Base-by-base conservation (phyloP, 2,329 filamentous ascomycete genomes). In the Fonsecaea pedrosoi region DNA sequence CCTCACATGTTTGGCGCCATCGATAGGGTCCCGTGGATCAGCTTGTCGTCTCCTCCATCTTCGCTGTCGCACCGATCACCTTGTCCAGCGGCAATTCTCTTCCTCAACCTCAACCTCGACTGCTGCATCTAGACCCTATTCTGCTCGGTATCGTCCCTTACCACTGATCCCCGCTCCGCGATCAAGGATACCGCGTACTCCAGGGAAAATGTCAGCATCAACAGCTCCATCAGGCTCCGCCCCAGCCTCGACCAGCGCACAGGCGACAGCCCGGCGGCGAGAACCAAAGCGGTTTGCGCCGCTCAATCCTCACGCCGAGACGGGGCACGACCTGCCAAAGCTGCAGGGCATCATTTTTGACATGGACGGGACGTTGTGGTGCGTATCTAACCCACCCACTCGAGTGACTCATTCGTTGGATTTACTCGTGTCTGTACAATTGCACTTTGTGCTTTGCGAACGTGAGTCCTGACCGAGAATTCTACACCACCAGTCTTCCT, bases 291-390 rank as follows among this genome's bases (percentile, higher is more conserved):
- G 65, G 12, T 73, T 73, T 50, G 71, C 71, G 32, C 71, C 71
- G 13, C 59, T 73, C 4, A 48, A 71, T 34, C 60, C 69, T 1
- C 45, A 59, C 10, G 54, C 30, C 15, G 34, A 65, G 25, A 58
- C 66, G 10, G 65, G 57, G 1, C 57, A 65, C n/a, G 55, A 68
- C 21, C 60, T 66, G 18, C 82, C 84, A 50, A 74, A 73, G 35
- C 74, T 89, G 64, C 82, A 83, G 73, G 87, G 87, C 1, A 83
- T 89, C 32, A 82, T 98, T 13, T 98, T 98, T 79, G 94, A 99
- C 80, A 92, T 99, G 70, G 94, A 99, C 78, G 94, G 94, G 3
- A 99, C 94, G 30, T 80, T 98, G 67, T 97, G 90, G 94, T 96
- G 80, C 81, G 89, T 73, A 30, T 45, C 13, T 32, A 40, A 40